Evolutionary conservation across 768 basidiomycete genomes (phyloP), one percentile per base, ranked within the genome.

Genomic region (Mycena haematopus): DNA sequence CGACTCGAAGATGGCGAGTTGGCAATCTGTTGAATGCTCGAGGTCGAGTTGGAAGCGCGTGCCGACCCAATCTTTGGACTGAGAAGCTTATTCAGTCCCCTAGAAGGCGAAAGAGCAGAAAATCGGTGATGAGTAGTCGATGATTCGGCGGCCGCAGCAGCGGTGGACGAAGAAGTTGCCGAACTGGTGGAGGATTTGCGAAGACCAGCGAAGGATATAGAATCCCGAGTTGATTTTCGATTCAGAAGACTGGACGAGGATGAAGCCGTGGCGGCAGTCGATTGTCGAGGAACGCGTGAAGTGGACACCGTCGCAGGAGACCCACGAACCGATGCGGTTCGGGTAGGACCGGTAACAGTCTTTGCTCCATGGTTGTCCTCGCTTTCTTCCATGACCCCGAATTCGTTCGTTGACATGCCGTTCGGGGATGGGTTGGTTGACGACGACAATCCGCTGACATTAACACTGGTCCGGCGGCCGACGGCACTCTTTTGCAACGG

Each of bases 121-220:
- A 93, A 91, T 33, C 92, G 85, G 70, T 90, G 86, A 53, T 79
- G 82, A 49, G 55, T 52, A 79, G 50, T 76, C 22, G 82, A 71
- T 11, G 81, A 65, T 44, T 76, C 79, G 1, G 81, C 75, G 29
- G 78, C 77, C 17, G 82, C 80, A 13, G 82, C 80, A 13, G 82
- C 80, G 13, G 88, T 86, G 13, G 84, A 79, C 36, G 87, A 75
- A 9, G 91, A 91, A 27, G 87, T 80, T n/a, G 90, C 85, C 11
- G 93, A 94, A 45, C 91, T 85, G 0, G 90, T 91, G 5, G 93
- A 95, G 1, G 91, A 84, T 76, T 95, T 95, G 52, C 93, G 89
- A 50, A 93, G 40, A 42, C 40, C 86, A 51, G 82, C 85, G 71
- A 92, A 90, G 15, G 91, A 89, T 56, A 93, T 80, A 0, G 93